Base-by-base conservation (phyloP, 805 yeast genomes). In the Starmerella gropengiesseri region DNA sequence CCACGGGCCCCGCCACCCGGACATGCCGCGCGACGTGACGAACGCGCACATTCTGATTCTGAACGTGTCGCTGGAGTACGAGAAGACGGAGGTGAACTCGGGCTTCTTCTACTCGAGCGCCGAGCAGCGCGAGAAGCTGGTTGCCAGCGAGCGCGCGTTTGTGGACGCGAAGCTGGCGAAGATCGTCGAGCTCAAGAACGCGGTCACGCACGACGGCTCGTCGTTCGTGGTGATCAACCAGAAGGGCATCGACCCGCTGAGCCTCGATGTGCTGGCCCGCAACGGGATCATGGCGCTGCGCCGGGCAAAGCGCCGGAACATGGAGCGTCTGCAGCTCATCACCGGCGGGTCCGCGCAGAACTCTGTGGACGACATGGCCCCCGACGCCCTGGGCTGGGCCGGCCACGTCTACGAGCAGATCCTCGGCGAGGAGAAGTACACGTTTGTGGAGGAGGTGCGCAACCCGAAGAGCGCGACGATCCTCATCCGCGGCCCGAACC, bases 1-100 rank as follows among this genome's bases (percentile, higher is more conserved):
- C 62, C 98, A 91, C 61, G 98, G 98, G 53, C 96, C 95, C 14
- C 77, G 98, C 61, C 98, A 91, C 69, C 98, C 98, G 35, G 98
- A 91, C 64, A 91, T 91, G 98, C 98, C 98, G 46, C 81, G 78
- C 52, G 66, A 77, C 43, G 79, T 91, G 16, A 73, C 75, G 50
- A 84, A 91, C 61, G 95, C 95, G 2, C 69, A 75, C 56, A 77
- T 91, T 26, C 71, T 91, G 59, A 91, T 84, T 41, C 72, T 91
- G 55, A 91, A 91, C 61, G 98, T 91, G 34, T 83, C 95, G 5
- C 69, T 91, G 54, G 98, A 91, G 64, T 91, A 91, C 63, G 98
- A 91, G 61, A 91, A 91, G 69, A 85, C 95, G 32, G 98, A 91
- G 67, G 95, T 91, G 40, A 91, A 91, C 66, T 82, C 95, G 2